These are phyloP conservation scores for Sextonia rubra DNA, from an alignment of 164 flowering plant species.

Conservation along the genomic window DNA sequence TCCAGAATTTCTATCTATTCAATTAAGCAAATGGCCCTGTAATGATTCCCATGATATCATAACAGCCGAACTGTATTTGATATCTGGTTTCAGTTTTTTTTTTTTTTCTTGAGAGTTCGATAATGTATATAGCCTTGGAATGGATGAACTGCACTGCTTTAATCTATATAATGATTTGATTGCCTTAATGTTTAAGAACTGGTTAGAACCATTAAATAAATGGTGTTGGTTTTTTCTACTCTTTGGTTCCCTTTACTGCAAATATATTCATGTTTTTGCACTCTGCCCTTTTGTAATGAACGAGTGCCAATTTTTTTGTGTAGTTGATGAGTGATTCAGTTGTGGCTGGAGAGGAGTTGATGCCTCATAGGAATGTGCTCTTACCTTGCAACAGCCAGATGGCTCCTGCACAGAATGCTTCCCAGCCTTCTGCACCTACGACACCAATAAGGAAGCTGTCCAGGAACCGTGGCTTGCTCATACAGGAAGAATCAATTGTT, in stretches of 20 bases:
- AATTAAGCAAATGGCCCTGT: background rate
- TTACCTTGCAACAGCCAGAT: background rate
- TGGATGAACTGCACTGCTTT: no score
- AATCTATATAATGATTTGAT: background rate
- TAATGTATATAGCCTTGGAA: background rate
- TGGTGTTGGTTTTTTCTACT: background rate
- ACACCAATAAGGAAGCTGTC: slow-evolving; percentile 25
- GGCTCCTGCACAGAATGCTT: background rate
- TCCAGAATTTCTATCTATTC: background rate
- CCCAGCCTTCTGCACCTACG: slow-evolving; percentile 9
- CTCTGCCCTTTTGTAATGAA: background rate
- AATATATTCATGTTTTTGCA: background rate
- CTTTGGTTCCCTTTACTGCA: background rate
- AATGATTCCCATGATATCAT: background rate
- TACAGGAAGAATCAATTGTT: slow-evolving; percentile 37
- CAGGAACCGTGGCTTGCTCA: slow-evolving; percentile 20
- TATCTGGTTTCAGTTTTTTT: background rate
- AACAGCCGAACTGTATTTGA: background rate
- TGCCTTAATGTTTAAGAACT: background rate
- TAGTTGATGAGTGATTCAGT: slow-evolving; percentile 29
- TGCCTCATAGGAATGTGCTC: slow-evolving; percentile 21
- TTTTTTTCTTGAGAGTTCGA: background rate
- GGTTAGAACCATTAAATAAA: background rate
- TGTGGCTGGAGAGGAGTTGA: slow-evolving; percentile 30
- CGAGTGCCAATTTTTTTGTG: background rate